Percentiles rank a stretch among this genome's conserved stretches.
These are phyloP conservation scores for Aureobasidium lini DNA, from an alignment of 2,329 filamentous ascomycete species.

Conservation along the genomic window DNA sequence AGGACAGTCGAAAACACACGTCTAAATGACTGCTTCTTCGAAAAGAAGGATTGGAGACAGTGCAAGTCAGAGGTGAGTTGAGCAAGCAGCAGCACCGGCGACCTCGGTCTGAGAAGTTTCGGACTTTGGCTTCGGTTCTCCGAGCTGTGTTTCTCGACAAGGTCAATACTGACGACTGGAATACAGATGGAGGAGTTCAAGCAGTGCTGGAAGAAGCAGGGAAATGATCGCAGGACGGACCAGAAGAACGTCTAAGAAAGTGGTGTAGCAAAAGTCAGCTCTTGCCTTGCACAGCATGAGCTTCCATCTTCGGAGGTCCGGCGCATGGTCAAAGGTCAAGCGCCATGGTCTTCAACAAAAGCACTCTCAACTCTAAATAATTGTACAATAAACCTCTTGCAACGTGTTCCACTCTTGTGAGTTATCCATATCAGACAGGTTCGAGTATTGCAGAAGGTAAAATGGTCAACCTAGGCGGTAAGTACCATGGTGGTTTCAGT, in stretches of 20 bases:
- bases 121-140: not conserved
- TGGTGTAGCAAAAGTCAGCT: not conserved
- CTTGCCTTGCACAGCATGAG: not conserved
- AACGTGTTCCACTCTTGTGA: not conserved
- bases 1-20: conserved; percentile 71
- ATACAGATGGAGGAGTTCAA: conserved; percentile 80
- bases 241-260: conserved; percentile 56
- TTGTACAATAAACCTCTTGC: not conserved
- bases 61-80: conserved; percentile 77
- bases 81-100: not conserved
- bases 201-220: conserved; percentile 83
- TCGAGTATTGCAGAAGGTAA: not conserved
- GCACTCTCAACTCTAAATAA: not conserved
- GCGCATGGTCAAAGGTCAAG: not conserved
- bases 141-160: not conserved
- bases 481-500: conserved; percentile 1
- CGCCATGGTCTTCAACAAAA: not conserved
- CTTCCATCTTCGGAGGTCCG: not conserved
- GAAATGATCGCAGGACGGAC: conserved; percentile 76
- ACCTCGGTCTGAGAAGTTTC: not conserved
- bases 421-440: not conserved
- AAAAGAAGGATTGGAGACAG: conserved; percentile 89
- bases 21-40: conserved; percentile 92
- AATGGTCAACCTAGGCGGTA: not conserved
- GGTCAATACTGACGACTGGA: not conserved